Evolutionary conservation across 2,329 filamentous ascomycete genomes (phyloP), one percentile per base, ranked within the genome.

Genomic region (Orbilia brochopaga): DNA sequence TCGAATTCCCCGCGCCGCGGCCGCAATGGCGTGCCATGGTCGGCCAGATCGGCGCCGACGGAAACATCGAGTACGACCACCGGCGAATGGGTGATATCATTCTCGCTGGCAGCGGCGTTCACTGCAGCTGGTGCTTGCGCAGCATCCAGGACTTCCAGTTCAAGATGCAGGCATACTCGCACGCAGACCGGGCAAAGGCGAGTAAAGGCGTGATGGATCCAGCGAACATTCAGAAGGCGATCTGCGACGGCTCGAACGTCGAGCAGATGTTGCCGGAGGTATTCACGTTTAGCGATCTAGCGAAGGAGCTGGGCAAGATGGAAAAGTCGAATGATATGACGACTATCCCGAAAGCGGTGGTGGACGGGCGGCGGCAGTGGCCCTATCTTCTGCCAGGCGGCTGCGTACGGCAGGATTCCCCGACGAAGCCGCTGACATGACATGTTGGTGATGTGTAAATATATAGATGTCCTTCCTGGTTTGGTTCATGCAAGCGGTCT

Each of bases 101-200:
- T 15, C 42, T 62, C 32, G 57, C 65, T 15, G 57, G 53, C 44
- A 50, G 40, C 21, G 65, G 65, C 23, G 65, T 69, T 6, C 65
- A 69, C 46, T 69, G 58, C 46, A 69, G 65, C 27, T 69, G 65
- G 65, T 69, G 57, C 46, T 15, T 62, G 30, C 65, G 65, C 24
- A 69, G 24, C 32, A 62, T 62, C 46, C 57, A 62, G 27, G 59
- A 59, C 30, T 59, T 63, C 27, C 54, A 56, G 42, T 70, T 55
- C 15, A 63, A 70, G 19, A 63, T 59, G 58, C 46, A 35, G 27
- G 58, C 65, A 15, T 63, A 63, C 27, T 63, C 59, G 23, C 65
- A 70, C 15, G 65, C 65, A 6, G 65, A 70, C 44, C 15, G 58
- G n/a, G 58, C 65, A 13, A 66, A 35, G 48, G 48, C 55, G 8